Evolutionary conservation across 805 yeast species (phyloP).

Genomic region (Schizosaccharomyces pombe): DNA sequence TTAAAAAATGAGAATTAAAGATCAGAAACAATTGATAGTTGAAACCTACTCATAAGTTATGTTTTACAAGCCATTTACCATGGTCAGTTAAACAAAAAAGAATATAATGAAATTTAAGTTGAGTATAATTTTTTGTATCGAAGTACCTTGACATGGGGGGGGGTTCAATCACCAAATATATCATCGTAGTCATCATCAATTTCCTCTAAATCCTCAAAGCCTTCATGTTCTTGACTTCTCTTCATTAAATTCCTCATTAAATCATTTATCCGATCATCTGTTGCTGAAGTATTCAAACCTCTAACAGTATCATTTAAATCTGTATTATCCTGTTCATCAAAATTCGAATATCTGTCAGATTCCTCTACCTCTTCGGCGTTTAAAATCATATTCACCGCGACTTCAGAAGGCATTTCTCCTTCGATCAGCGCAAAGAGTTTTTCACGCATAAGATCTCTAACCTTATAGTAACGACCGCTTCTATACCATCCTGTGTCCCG

Average conservation of each 20-base stretch:
- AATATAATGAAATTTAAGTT: not conserved
- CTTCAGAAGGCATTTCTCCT: not conserved
- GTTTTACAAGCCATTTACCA: no score
- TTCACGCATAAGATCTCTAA: conserved; percentile 1
- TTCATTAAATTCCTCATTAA: conserved; percentile 1
- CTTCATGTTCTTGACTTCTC: not conserved
- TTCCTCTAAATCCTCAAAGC: not conserved
- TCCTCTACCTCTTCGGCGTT: not conserved
- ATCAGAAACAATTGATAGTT: no score
- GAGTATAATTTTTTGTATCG: not conserved
- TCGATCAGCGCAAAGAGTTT: not conserved
- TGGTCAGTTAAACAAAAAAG: no score
- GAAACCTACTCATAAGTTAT: no score
- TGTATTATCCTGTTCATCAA: not conserved
- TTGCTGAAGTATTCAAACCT: no score
- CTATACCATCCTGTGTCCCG: not conserved
- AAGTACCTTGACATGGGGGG: not conserved
- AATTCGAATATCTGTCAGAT: not conserved
- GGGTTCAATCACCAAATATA: not conserved
- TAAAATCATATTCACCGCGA: not conserved
- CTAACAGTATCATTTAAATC: not conserved
- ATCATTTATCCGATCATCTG: not conserved
- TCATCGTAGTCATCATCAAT: not conserved
- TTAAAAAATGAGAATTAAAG: no score
- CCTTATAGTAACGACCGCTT: not conserved